Conservation (phyloP, 768 basidiomycete species). For the Auricularia heimuer region DNA sequence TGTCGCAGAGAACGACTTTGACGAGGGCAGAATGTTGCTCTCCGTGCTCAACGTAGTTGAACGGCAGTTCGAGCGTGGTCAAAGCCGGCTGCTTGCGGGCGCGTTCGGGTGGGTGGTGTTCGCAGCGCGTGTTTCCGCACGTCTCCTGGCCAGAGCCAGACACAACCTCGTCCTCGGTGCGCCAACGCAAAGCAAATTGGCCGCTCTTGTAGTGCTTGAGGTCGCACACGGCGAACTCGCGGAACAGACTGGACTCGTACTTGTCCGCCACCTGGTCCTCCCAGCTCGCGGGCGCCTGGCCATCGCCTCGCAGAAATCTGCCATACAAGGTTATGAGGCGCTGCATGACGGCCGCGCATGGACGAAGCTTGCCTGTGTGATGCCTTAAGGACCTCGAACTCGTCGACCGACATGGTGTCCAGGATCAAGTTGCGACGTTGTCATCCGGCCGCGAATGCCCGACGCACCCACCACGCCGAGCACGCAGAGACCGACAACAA, state of each 20-base stretch:
- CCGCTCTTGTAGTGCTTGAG: constrained; percentile 94
- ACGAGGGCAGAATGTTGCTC: constrained; percentile 62
- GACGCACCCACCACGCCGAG: too few species aligned
- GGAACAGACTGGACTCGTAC: constrained; percentile 81
- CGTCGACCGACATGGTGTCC: constrained; percentile 41
- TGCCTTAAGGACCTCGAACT: constrained; percentile 69
- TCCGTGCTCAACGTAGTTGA: constrained; percentile 75
- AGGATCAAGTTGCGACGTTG: background rate
- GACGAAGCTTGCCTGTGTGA: constrained; percentile 47
- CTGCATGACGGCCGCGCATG: background rate
- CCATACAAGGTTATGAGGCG: constrained; percentile 3
- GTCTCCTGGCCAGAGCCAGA: constrained; percentile 76
- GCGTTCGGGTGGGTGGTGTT: constrained; percentile 34
- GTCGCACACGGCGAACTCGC: constrained; percentile 88
- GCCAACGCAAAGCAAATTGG: constrained; percentile 87
- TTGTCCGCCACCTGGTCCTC: constrained; percentile 80
- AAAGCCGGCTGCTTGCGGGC: constrained; percentile 16
- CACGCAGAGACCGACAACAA: too few species aligned
- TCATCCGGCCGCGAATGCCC: background rate
- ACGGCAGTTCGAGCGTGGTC: constrained; percentile 76
- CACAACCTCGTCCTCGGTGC: constrained; percentile 85
- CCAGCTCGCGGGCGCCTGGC: constrained; percentile 43
- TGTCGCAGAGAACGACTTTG: constrained; percentile 77
- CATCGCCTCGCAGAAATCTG: constrained; percentile 68
- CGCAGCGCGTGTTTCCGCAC: constrained; percentile 84